Conservation (phyloP, 2,329 filamentous ascomycete genomes). For the Pyricularia sp. region DNA sequence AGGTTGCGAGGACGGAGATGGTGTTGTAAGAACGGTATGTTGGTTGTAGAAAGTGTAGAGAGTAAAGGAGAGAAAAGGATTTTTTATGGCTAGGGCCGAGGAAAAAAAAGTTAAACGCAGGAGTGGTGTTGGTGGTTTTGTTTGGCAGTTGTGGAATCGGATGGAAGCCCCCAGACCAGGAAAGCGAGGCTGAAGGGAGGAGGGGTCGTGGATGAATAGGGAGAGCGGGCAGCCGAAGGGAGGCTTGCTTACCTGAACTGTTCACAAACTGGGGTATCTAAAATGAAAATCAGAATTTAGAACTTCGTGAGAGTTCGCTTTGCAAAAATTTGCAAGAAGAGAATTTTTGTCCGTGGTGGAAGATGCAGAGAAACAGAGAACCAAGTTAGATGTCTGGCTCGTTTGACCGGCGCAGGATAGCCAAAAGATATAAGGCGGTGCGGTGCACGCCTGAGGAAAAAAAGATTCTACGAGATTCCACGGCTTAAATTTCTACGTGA, state of each 20-base stretch:
- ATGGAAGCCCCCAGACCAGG: conserved; percentile 2
- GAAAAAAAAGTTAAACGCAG: background rate
- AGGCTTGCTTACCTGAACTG: conserved; percentile 4
- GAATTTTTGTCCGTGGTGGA: background rate
- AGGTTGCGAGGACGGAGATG: background rate
- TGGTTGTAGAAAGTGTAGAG: background rate
- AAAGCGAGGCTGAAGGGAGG: conserved; percentile 7
- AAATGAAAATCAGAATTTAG: background rate
- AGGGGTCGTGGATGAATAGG: background rate
- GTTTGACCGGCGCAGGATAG: background rate
- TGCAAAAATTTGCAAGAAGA: conserved; percentile 1
- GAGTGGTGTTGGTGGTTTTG: background rate
- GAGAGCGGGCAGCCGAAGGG: background rate
- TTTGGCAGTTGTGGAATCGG: conserved; percentile 2
- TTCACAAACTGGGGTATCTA: background rate
- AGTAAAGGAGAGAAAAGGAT: no score
- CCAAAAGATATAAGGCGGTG: conserved; percentile 3
- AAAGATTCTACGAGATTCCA: conserved; percentile 24
- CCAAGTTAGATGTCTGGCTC: background rate
- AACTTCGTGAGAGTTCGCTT: conserved; percentile 1
- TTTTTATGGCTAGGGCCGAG: background rate
- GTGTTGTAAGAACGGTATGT: background rate
- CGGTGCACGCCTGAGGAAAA: background rate
- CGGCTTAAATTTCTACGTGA: conserved; percentile 16
- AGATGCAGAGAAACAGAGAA: background rate